Conservation (phyloP, 768 basidiomycete genomes). For the Rhodotorula toruloides region DNA sequence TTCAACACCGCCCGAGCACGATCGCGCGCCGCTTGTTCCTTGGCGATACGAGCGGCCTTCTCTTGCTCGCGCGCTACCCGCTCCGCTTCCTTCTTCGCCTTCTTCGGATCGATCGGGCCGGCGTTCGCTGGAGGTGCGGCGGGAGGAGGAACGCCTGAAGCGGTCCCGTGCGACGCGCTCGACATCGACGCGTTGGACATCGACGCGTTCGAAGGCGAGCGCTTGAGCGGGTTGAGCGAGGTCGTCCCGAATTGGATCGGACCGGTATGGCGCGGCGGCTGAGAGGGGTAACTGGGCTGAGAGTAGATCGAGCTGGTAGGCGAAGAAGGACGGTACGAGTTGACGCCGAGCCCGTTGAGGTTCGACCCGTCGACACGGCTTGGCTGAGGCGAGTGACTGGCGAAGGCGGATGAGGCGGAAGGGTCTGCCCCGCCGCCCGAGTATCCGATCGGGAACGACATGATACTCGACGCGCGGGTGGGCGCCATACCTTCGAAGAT, state of each 20-base stretch:
- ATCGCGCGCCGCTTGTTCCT: constrained; percentile 45
- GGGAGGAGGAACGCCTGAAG: neutral
- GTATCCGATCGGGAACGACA: constrained; percentile 39
- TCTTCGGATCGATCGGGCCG: constrained; percentile 50
- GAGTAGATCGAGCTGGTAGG: constrained; percentile 7
- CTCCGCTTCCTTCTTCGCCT: constrained; percentile 50
- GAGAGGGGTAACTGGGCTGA: neutral
- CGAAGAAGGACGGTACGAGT: neutral
- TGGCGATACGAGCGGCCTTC: constrained; percentile 47
- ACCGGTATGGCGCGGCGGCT: neutral
- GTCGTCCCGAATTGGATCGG: constrained; percentile 1
- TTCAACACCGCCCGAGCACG: constrained; percentile 51
- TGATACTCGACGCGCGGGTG: constrained; percentile 31
- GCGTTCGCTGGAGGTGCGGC: constrained; percentile 15
- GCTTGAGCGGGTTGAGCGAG: constrained; percentile 41
- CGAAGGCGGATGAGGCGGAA: neutral
- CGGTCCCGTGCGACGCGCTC: neutral
- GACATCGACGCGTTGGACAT: constrained; percentile 12
- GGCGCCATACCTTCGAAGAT: constrained; percentile 44
- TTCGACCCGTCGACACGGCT: constrained; percentile 23
- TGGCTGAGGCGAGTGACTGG: constrained; percentile 31
- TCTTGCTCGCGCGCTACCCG: constrained; percentile 44
- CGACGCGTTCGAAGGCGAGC: constrained; percentile 44
- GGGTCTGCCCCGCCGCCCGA: constrained; percentile 10
- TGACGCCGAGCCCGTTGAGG: neutral